These are phyloP conservation scores for Argentina anserina DNA, from an alignment of 306 rosid genomes.

Conservation along the genomic window DNA sequence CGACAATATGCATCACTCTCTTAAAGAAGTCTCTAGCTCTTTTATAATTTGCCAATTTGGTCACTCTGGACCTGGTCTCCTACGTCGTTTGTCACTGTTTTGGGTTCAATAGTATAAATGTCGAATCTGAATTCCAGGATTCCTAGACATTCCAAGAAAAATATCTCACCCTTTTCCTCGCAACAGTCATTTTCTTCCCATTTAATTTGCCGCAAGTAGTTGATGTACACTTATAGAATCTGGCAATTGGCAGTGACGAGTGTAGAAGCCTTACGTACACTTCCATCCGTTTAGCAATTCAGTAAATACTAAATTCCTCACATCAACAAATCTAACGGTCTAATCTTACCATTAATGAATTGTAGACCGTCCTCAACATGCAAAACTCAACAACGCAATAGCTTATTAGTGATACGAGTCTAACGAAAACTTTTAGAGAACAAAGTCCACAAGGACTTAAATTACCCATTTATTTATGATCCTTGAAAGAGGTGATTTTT, in stretches of 20 bases:
- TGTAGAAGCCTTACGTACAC: background rate
- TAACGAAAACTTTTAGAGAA: too few relatives aligned
- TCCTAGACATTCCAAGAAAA: conserved; percentile 1
- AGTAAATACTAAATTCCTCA: too few relatives aligned
- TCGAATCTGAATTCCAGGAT: background rate
- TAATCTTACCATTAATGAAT: background rate
- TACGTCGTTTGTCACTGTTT: background rate
- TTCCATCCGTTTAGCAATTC: background rate
- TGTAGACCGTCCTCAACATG: too few relatives aligned
- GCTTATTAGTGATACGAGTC: too few relatives aligned
- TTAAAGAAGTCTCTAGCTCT: background rate
- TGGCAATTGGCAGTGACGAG: background rate
- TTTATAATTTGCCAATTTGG: background rate
- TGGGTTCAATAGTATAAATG: background rate
- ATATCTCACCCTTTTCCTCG: background rate
- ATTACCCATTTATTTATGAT: too few relatives aligned
- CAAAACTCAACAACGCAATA: too few relatives aligned
- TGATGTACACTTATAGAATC: background rate
- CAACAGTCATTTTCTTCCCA: background rate
- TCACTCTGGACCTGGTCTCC: background rate
- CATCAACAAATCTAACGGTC: too few relatives aligned
- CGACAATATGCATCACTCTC: background rate
- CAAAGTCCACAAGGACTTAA: too few relatives aligned
- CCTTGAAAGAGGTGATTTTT: too few relatives aligned
- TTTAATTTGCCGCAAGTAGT: background rate